Percentiles rank a stretch among this genome's conserved stretches.
Evolutionary conservation across 371 early-diverging fungal species (phyloP).

Genomic region (Apophysomyces sp.): DNA sequence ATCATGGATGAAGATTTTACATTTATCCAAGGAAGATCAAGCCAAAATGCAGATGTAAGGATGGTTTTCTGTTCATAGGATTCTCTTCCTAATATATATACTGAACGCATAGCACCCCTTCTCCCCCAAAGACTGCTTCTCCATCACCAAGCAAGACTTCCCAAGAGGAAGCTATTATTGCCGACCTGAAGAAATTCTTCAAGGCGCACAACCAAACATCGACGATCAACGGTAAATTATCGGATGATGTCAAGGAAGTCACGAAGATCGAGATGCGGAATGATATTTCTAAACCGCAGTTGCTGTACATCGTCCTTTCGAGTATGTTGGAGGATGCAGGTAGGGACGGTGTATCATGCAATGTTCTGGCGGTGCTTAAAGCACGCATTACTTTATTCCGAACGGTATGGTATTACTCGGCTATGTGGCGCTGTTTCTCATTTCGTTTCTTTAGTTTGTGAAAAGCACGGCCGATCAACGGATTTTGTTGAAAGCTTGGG

Average conservation of each 20-base stretch:
- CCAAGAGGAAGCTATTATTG: slow-evolving; percentile 49
- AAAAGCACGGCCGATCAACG: slow-evolving; percentile 60
- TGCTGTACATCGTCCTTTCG: slow-evolving; percentile 60
- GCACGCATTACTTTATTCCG: slow-evolving; percentile 52
- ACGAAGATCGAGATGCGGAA: slow-evolving; percentile 78
- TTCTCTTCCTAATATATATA: background rate
- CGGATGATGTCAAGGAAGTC: slow-evolving; percentile 71
- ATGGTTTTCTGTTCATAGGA: background rate
- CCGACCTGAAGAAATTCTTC: slow-evolving; percentile 50
- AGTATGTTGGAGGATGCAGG: slow-evolving; percentile 54
- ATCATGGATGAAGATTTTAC: slow-evolving; percentile 67
- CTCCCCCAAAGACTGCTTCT: slow-evolving; percentile 11
- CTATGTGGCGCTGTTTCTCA: background rate
- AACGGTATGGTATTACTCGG: slow-evolving; percentile 31
- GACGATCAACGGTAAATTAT: slow-evolving; percentile 21
- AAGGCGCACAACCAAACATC: slow-evolving; percentile 23
- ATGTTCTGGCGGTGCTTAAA: slow-evolving; percentile 22
- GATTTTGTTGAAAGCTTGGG: slow-evolving; percentile 64
- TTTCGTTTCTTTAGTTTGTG: slow-evolving; percentile 46
- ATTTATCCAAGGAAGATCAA: slow-evolving; percentile 62
- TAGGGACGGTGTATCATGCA: slow-evolving; percentile 18
- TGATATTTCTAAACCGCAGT: slow-evolving; percentile 65
- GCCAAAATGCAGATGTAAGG: slow-evolving; percentile 51
- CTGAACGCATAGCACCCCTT: background rate
- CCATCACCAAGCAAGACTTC: slow-evolving; percentile 23